Conservation (phyloP, 1,284 basidiomycete genomes). For the Gymnopus androsaceus region DNA sequence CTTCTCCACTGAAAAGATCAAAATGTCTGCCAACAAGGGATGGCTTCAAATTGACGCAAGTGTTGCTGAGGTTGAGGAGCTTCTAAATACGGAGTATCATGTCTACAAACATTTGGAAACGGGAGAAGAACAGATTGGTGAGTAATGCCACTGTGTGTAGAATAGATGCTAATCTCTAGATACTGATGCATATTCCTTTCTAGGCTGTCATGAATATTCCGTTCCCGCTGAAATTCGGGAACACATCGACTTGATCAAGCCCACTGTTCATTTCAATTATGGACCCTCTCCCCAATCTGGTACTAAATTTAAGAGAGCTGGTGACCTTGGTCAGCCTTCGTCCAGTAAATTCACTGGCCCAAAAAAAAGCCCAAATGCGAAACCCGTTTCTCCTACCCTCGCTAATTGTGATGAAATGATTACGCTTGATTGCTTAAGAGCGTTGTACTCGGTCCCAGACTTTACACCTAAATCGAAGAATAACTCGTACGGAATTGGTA, state of each 20-base stretch:
- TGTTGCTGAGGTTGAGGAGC: slow-evolving; percentile 43
- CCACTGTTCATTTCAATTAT: slow-evolving; percentile 45
- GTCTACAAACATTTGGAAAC: slow-evolving; percentile 41
- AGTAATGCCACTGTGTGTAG: not conserved
- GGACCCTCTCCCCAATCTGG: slow-evolving; percentile 18
- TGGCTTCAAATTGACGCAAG: slow-evolving; percentile 51
- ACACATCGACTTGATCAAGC: slow-evolving; percentile 50
- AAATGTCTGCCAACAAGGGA: slow-evolving; percentile 39
- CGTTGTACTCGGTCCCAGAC: slow-evolving; percentile 43
- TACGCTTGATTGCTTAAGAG: slow-evolving; percentile 47
- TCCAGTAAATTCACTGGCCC: slow-evolving; percentile 34
- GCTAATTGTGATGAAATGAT: slow-evolving; percentile 44
- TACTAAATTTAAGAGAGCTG: slow-evolving; percentile 15
- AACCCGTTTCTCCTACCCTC: slow-evolving; percentile 27
- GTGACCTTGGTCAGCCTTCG: slow-evolving; percentile 34
- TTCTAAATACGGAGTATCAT: slow-evolving; percentile 51
- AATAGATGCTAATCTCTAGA: not conserved
- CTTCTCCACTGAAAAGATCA: slow-evolving; percentile 38
- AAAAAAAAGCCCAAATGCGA: slow-evolving; percentile 35
- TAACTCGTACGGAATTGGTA: slow-evolving; percentile 52
- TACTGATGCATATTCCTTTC: no score
- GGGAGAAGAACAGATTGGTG: slow-evolving; percentile 34
- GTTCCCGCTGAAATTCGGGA: slow-evolving; percentile 40
- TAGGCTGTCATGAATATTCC: slow-evolving; percentile 49
- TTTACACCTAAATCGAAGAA: slow-evolving; percentile 40